Evolutionary conservation across 2,329 filamentous ascomycete genomes (phyloP), one percentile per base, ranked within the genome.

Genomic region (Claviceps sorghi): DNA sequence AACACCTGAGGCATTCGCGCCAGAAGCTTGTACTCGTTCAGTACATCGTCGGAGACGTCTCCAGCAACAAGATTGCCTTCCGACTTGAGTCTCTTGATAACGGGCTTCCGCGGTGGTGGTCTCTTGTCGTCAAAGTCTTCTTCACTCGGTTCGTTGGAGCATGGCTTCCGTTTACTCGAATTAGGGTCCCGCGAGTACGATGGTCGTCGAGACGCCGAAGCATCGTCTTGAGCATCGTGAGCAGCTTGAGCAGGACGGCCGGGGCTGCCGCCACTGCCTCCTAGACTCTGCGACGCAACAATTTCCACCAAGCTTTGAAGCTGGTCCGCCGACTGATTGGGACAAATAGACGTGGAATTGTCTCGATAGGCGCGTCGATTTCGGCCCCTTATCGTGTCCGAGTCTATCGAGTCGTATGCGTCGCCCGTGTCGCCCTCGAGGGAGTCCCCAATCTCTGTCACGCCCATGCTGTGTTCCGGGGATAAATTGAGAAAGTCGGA

Each of bases 31-130:
- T 68, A 69, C 53, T 80, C 75, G 34, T 69, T 67, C 9, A 71
- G 56, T 2, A 67, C 60, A 13, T 67, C 62, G 21, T 68, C 62
- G 7, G 64, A 56, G 15, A 67, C 42, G 3, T 62, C 56, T 19
- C 70, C 17, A 9, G n/a, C 36, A n/a, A 29, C 42, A 19, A 71
- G 61, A 42, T 70, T 67, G 2, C 62, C 65, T 49, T 75, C 72
- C 0, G 78, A 79, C 56, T 76, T 77, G 17, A 80, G 66, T 57
- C 77, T 67, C 61, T 82, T 82, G 61, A 79, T 72, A 0, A 68
- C 71, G 3, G 76, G 75, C 55, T 76, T 75, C 42, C 65, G 63
- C 2, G 60, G 59, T 2, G 61, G 58, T 4, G 61, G 58, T 4
- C 57, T 62, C 48, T 59, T 63, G 38, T 65, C 63, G 48, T 76